A percentile compares a stretch with the other conserved stretches of the same genome.
Conservation (phyloP, 164 flowering plant genomes). For the Euptelea pleiosperma region DNA sequence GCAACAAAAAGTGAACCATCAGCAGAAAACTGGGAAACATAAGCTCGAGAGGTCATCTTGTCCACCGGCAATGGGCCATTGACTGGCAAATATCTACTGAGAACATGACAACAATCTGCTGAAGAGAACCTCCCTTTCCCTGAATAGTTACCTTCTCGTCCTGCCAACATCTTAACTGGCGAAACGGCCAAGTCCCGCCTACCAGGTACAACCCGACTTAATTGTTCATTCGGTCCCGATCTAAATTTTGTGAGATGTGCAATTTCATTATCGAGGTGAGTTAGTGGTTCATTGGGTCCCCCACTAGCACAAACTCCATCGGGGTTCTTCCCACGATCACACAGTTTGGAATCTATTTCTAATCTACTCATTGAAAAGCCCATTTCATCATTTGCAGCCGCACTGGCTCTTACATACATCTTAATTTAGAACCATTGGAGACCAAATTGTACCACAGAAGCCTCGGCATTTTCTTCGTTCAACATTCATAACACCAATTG, state of each 20-base stretch:
- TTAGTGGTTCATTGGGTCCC: slow-evolving; percentile 8
- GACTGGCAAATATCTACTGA: slow-evolving; percentile 66
- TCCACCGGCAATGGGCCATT: slow-evolving; percentile 67
- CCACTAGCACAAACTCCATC: slow-evolving; percentile 18
- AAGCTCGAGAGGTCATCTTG: slow-evolving; percentile 58
- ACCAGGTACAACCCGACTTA: slow-evolving; percentile 31
- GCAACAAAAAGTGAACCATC: slow-evolving; percentile 77
- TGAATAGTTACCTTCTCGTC: slow-evolving; percentile 64
- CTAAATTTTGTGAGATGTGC: slow-evolving; percentile 61
- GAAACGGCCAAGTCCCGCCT: slow-evolving; percentile 40
- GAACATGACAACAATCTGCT: slow-evolving; percentile 74
- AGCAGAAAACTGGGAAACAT: slow-evolving; percentile 82
- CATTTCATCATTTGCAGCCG: slow-evolving; percentile 36
- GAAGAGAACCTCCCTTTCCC: slow-evolving; percentile 70
- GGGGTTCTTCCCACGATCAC: slow-evolving; percentile 17
- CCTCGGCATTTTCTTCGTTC: no score
- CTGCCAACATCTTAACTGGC: slow-evolving; percentile 63
- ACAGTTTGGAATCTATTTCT: slow-evolving; percentile 38
- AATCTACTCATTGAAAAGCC: slow-evolving; percentile 54
- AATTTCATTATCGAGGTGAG: slow-evolving; percentile 46
- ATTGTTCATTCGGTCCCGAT: slow-evolving; percentile 45
- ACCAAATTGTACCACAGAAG: slow-evolving; percentile 16
- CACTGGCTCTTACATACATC: slow-evolving; percentile 1
- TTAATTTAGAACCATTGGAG: slow-evolving; percentile 28
- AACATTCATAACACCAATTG: no score